Evolutionary conservation across 225 moss, liverwort and hornwort genomes (phyloP), one percentile per base, ranked within the genome.

Genomic region (Polytrichum formosum): DNA sequence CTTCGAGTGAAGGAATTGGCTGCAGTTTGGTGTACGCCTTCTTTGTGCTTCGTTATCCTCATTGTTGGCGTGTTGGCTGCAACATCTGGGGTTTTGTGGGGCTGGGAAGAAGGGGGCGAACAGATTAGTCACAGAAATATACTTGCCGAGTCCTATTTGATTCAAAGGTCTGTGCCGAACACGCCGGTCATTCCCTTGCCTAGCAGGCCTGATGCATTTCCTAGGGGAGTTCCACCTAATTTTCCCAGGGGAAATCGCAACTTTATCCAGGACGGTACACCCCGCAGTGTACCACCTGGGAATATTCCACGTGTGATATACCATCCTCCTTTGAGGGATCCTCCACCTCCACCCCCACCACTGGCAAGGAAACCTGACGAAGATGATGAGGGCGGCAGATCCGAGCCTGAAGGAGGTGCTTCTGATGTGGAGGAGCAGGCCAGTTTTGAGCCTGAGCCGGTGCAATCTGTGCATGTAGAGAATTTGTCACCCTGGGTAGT

Each of bases 11-110:
- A 75, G 59, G 82, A 86, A 37, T 63, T 80, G 5, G 56, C 82
- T 63, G 76, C 82, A 5, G 85, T 82, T 26, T 86, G 82, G 86
- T 86, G 86, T 75, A 86, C 77, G 19, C 77, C 82, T 46, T 82
- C 77, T 72, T 54, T 77, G 65, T 86, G 86, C 75, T 86, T 86
- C 30, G 70, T 77, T 21, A 72, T 86, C 54, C 86, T 86, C 67
- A 77, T 86, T 0, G 73, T 82, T 0, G 86, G 86, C 27, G 77
- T 82, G 18, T 55, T 86, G 64, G 59, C 77, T 5, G 80, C 82
- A 53, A 86, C 82, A 7, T 77, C 75, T 4, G 75, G 82, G 16
- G 82, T 77, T 4, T 55, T 73, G 22, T 74, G 76, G 77, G 80
- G 73, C 17, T 66, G 77, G 6, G 74, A 72, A 5, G 59, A 59